These are phyloP conservation scores for Colletotrichum horii DNA, from an alignment of 2,329 filamentous ascomycete genomes.

Conservation along the genomic window DNA sequence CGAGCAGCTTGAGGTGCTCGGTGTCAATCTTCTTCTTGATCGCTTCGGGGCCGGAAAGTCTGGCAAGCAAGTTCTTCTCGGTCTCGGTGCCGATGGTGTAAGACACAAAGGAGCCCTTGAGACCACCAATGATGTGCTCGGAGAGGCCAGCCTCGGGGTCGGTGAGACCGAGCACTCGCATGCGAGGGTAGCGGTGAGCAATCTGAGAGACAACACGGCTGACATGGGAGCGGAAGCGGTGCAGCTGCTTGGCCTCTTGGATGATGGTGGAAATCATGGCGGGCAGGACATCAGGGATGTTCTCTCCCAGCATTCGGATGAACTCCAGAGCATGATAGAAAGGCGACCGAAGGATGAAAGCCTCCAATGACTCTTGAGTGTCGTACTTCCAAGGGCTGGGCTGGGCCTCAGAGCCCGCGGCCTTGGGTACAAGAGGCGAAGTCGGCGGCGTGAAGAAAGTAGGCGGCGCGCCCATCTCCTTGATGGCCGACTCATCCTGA, in stretches of 20 bases:
- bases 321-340: conserved; percentile 33
- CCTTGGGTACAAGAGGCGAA: neutral
- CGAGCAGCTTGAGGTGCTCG: conserved; percentile 30
- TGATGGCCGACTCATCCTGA: conserved; percentile 10
- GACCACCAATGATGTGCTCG: conserved; percentile 42
- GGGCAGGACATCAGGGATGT: conserved; percentile 28
- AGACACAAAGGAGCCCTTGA: conserved; percentile 36
- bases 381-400: conserved; percentile 24
- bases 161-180: conserved; percentile 36
- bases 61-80: conserved; percentile 23
- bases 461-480: conserved; percentile 1
- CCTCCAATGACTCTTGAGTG: conserved; percentile 30
- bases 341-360: conserved; percentile 35
- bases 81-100: conserved; percentile 37
- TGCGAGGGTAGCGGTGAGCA: conserved; percentile 19
- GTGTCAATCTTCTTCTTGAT: conserved; percentile 21
- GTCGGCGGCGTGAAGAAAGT: conserved; percentile 9
- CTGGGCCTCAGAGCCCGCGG: neutral
- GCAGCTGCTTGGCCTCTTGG: conserved; percentile 33
- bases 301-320: conserved; percentile 29
- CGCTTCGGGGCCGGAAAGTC: conserved; percentile 27
- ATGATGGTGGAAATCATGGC: conserved; percentile 28
- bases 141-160: conserved; percentile 41
- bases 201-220: conserved; percentile 19
- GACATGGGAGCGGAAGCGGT: conserved; percentile 32